These are phyloP conservation scores for Cyclotella baltica DNA, from an alignment of 108 stramenopile species.

Conservation along the genomic window DNA sequence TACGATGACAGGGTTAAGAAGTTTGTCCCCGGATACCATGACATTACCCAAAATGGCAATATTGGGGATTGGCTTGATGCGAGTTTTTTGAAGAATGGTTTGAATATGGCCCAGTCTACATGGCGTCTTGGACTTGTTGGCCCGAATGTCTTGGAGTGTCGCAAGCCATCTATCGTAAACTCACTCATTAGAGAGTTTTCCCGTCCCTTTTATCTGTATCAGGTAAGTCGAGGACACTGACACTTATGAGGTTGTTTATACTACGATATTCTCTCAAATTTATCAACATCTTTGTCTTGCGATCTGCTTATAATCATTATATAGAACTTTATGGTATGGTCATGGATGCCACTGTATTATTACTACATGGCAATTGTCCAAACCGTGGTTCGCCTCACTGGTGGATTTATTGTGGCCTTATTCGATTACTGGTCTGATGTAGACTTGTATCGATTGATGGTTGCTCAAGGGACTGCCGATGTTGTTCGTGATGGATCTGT, in stretches of 20 bases:
- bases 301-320: no score
- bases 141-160: constrained; percentile 56
- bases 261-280: no score
- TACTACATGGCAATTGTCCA: constrained; percentile 69
- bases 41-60: constrained; percentile 26
- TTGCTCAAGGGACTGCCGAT: constrained; percentile 51
- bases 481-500: constrained; percentile 60
- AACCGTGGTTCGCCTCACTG: constrained; percentile 38
- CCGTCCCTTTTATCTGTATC: constrained; percentile 73
- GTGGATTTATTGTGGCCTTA: constrained; percentile 51
- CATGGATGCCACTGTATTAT: constrained; percentile 28
- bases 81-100: constrained; percentile 29
- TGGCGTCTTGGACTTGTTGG: constrained; percentile 51
- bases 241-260: no score
- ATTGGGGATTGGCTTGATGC: constrained; percentile 41
- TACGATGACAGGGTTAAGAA: constrained; percentile 24
- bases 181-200: constrained; percentile 55
- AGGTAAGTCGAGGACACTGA: no score
- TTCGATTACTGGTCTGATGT: constrained; percentile 60
- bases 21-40: constrained; percentile 47
- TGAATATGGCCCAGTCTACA: constrained; percentile 49
- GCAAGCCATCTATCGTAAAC: constrained; percentile 47
- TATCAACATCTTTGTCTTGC: no score
- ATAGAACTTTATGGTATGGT: constrained; percentile 72
- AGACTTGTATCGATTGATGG: constrained; percentile 57